Evolutionary conservation across 2,329 filamentous ascomycete species (phyloP), one percentile per base, ranked within the genome.

Genomic region (Aspergillus glaucus): DNA sequence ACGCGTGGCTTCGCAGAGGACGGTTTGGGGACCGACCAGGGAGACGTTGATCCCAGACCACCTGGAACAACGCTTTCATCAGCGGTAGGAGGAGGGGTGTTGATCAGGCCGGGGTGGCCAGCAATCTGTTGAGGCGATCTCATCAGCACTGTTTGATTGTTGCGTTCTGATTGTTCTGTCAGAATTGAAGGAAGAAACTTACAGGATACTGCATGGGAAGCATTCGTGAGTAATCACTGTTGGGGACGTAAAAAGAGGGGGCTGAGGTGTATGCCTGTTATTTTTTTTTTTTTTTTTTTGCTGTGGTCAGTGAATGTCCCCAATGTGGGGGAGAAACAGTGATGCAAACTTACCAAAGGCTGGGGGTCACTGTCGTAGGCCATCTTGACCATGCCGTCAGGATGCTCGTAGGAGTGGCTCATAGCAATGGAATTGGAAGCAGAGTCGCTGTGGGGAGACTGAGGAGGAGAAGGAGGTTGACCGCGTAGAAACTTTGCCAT

Each of bases 381-480:
- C 37, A 40, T 40, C 37, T 40, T 40, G n/a, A 40, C 34, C 37
- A 21, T n/a, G 8, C 37, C 15, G 7, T 40, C 37, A 40, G 37
- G 37, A 40, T 40, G 15, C 9, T 10, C n/a, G 17, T 40, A 19
- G 15, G 17, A 17, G 17, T n/a, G 37, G 17, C 17, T 40, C 17
- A 36, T 36, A 10, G 10, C 37, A 26, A 7, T 14, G 21, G 41
- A 22, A 48, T 61, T 55, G 14, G 55, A 48, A 12, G 45, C 46
- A 9, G 49, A 48, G 32, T 61, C 55, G 12, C 58, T 57, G 42
- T 61, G 57, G 32, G 54, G 56, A 7, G 63, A 64, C 26, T 60
- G 57, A 10, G 63, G 63, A 36, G 65, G 64, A 8, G 65, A 62
- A 36, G 60, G 63, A 43, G 62, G 59, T 14, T 50, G 54, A 10